Base-by-base conservation (phyloP, 1,139 yeast species). In the Suhomyces chickasaworum region DNA sequence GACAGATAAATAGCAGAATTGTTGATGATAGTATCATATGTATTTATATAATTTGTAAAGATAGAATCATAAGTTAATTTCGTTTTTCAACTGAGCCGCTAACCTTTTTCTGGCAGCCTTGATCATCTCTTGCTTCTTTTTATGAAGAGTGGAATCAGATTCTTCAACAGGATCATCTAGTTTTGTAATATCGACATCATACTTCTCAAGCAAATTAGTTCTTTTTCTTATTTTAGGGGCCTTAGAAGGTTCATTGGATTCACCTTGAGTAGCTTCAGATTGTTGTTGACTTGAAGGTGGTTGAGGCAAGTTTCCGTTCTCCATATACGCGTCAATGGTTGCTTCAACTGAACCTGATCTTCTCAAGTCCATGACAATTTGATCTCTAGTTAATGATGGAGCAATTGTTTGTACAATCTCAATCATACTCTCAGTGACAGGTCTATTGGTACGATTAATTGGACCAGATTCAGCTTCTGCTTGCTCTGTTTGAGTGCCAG, bases 371-470 rank as follows among this genome's bases (percentile, higher is more conserved):
- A 73, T 69, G 49, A 80, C 71, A 50, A 91, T 89, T 62, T 88
- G 95, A n/a, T 78, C 87, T 7, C 68, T 76, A 0, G 88, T 73
- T 41, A 89, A 69, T 29, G 75, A 74, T 1, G 98, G 97, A 0
- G 90, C 96, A 51, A 91, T 74, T 22, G 90, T 81, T 56, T 84
- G 89, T 1, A 91, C 97, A 0, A 88, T 84, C 54, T 87, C 95
- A 41, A 91, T 75, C 98, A 91, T 91, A 52, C 80, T 83, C 9
- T 75, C 78, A 3, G 89, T 86, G n/a, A 87, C 86, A 2, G 71
- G 76, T 46, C 96, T 79, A 45, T 79, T 69, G 15, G 65, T 43
- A 46, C 66, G 56, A 63, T 45, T 61, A 63, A 22, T 65, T 57
- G 53, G 56, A 60, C 52, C 56, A 58, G 54, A 41, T 52, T 40